Evolutionary conservation across 768 basidiomycete species (phyloP), one percentile per base, ranked within the genome.

Genomic region (Macrocybe gigantea): DNA sequence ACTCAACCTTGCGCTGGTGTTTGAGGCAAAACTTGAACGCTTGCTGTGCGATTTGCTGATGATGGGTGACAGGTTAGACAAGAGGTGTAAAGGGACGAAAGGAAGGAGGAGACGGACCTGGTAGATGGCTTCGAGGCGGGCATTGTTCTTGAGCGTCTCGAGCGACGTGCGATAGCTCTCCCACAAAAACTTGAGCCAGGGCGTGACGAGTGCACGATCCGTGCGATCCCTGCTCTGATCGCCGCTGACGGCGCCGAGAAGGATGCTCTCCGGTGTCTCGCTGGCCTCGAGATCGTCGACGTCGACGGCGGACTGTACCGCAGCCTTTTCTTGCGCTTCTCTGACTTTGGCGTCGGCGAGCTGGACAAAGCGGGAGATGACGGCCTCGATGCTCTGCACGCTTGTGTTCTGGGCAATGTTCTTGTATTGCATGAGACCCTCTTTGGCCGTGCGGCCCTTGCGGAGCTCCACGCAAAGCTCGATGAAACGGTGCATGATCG

Each of bases 101-200:
- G 36, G 15, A 29, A 37, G 15, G 22, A 13, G 41, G 10, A 5
- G 30, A 66, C 82, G 47, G 41, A 88, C 92, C 78, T 97, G 95
- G 69, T 99, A 99, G 52, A 98, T 91, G 12, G 73, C 70, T 68
- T 99, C 95, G 35, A 98, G 69, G 12, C 95, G 74, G 12, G 92
- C 88, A 60, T 96, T 97, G 63, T 96, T 95, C 64, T 97, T 95
- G 54, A 97, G 75, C 2, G 93, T 93, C 71, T 98, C 95, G 37
- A 99, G 72, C 1, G 88, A 92, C 13, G 92, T 96, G 48, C 95
- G 83, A 63, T 97, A 97, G 56, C 90, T 91, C 74, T 98, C 95
- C 93, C 94, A 98, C n/a, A 93, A 77, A 66, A 97, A 96, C 62
- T 94, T 93, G 61, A 98, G 85, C 85, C 93, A 96, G 0, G 95